These are phyloP conservation scores for Lepidium aucheri DNA, from an alignment of 345 rosid species.

Conservation along the genomic window DNA sequence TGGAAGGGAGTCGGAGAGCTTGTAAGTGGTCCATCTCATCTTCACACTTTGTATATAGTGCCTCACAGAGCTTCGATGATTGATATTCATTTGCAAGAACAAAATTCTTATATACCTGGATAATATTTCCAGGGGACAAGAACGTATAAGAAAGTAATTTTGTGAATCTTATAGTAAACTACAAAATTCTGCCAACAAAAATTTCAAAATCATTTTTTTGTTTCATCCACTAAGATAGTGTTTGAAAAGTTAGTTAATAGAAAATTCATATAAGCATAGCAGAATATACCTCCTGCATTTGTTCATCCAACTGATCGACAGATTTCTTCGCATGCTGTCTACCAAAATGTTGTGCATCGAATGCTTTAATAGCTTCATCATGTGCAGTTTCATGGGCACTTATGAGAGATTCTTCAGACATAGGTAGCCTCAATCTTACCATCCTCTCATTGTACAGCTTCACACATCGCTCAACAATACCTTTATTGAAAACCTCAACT, in stretches of 20 bases:
- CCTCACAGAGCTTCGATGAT: constrained; percentile 88
- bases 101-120: constrained; percentile 63
- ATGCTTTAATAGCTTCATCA: constrained; percentile 51
- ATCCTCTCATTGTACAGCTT: constrained; percentile 71
- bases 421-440: constrained; percentile 55
- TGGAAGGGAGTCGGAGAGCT: constrained; percentile 93
- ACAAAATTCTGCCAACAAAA: background rate
- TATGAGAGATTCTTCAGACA: constrained; percentile 54
- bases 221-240: background rate
- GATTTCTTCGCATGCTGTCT: constrained; percentile 88
- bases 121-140: constrained; percentile 15
- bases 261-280: background rate
- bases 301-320: constrained; percentile 67
- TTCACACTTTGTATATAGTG: constrained; percentile 71
- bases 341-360: constrained; percentile 92
- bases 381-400: constrained; percentile 56
- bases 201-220: background rate
- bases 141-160: background rate
- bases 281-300: constrained; percentile 63
- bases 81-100: constrained; percentile 66
- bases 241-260: background rate
- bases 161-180: background rate
- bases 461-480: constrained; percentile 75
- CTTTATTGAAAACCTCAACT: constrained; percentile 96
- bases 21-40: constrained; percentile 99